These are phyloP conservation scores for Acorus calamus DNA, from an alignment of 106 monocot genomes.

Conservation along the genomic window DNA sequence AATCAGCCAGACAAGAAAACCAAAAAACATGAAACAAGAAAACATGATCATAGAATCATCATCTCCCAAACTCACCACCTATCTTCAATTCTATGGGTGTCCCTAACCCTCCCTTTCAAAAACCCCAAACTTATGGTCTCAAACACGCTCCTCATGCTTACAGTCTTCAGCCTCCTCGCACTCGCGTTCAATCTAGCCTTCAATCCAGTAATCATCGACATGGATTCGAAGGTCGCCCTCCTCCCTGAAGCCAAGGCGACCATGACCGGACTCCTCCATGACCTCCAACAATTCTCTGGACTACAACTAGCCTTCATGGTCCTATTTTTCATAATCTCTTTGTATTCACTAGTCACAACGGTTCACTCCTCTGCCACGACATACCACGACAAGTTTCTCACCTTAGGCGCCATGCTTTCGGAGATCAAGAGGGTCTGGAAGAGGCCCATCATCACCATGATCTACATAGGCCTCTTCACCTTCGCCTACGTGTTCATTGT, in stretches of 20 bases:
- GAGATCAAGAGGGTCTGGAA: constrained; percentile 9
- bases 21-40: no score
- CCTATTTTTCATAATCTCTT: constrained; percentile 1
- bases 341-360: no score
- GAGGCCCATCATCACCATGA: background rate
- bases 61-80: no score
- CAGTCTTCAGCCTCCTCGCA: constrained; percentile 6
- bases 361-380: constrained; percentile 5
- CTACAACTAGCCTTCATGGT: background rate
- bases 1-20: no score
- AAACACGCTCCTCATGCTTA: background rate
- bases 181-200: constrained; percentile 11
- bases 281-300: background rate
- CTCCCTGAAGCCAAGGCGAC: constrained; percentile 6
- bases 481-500: constrained; percentile 5
- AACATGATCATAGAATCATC: no score
- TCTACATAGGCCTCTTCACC: constrained; percentile 14
- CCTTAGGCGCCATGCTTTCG: background rate
- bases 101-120: no score
- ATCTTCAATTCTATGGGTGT: no score
- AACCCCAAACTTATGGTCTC: constrained; percentile 19
- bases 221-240: constrained; percentile 13
- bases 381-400: constrained; percentile 4
- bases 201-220: constrained; percentile 8
- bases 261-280: constrained; percentile 1